Conservation (phyloP, 1,139 yeast genomes). For the Taphrina deformans region DNA sequence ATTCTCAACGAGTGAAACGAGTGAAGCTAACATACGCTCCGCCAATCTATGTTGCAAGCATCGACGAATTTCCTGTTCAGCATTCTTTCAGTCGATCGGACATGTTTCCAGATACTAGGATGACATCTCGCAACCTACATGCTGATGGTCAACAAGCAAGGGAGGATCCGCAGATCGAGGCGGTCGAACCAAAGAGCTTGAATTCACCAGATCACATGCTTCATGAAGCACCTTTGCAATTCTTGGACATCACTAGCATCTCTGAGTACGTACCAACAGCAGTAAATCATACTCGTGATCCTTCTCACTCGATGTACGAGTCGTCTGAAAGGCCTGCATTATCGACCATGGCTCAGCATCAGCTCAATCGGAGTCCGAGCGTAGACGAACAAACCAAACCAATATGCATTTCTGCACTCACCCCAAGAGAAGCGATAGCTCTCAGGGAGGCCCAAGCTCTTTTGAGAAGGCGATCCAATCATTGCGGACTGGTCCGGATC, state of each 20-base stretch:
- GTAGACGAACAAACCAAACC: neutral
- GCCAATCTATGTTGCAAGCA: neutral
- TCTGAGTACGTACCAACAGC: constrained; percentile 9
- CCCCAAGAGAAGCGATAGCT: neutral
- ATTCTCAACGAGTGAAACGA: constrained; percentile 2
- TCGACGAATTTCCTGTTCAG: neutral
- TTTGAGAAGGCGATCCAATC: neutral
- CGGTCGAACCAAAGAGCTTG: neutral
- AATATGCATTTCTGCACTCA: neutral
- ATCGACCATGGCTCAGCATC: constrained; percentile 17
- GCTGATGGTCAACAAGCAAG: neutral
- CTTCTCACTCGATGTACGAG: too few relatives aligned
- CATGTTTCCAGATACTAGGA: neutral
- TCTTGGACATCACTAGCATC: neutral
- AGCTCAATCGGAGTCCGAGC: neutral
- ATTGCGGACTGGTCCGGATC: neutral
- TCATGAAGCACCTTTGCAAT: neutral
- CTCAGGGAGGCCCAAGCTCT: constrained; percentile 1
- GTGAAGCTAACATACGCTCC: neutral
- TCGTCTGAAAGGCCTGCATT: neutral
- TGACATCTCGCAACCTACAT: neutral
- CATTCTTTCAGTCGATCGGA: neutral
- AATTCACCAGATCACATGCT: neutral
- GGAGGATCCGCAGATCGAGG: neutral
- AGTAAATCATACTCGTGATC: neutral